Percentiles rank a stretch among this genome's conserved stretches.
These are phyloP conservation scores for Achaetomiella virescens DNA, from an alignment of 495 filamentous ascomycete species.

Conservation along the genomic window DNA sequence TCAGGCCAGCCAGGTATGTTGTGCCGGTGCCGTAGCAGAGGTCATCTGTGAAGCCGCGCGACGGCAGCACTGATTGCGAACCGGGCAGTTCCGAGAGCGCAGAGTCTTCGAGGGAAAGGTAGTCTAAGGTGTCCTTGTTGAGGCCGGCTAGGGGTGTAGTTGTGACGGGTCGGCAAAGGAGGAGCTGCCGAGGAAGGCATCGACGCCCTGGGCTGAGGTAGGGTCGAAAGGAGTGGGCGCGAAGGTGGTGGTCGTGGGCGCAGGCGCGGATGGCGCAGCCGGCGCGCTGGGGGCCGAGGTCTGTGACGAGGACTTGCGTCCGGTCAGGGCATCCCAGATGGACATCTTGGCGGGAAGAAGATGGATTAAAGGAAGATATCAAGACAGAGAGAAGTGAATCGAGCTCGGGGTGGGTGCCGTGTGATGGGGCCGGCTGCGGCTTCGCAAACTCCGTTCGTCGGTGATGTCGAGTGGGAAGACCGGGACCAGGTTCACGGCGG, in stretches of 20 bases:
- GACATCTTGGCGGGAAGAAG: conserved; percentile 41
- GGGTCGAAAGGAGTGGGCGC: conserved; percentile 60
- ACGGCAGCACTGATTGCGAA: conserved; percentile 77
- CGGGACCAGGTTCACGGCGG: conserved; percentile 13
- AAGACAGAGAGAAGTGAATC: background rate
- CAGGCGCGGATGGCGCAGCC: conserved; percentile 19
- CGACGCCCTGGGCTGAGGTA: conserved; percentile 64
- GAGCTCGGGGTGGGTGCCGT: background rate
- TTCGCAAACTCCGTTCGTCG: conserved; percentile 1
- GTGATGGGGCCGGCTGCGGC: conserved; percentile 6
- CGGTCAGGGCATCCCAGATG: conserved; percentile 83
- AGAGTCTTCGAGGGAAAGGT: conserved; percentile 88
- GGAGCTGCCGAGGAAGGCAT: conserved; percentile 68
- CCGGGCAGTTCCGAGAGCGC: conserved; percentile 84
- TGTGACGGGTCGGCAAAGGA: conserved; percentile 72
- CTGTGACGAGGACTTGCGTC: conserved; percentile 61
- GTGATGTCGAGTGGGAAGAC: conserved; percentile 9
- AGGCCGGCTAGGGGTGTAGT: conserved; percentile 93
- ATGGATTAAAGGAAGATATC: background rate
- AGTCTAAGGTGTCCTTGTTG: conserved; percentile 86
- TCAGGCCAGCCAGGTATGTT: conserved; percentile 79
- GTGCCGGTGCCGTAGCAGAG: conserved; percentile 95
- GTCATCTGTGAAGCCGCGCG: conserved; percentile 94
- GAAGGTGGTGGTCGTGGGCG: conserved; percentile 44
- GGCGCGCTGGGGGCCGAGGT: conserved; percentile 24